A percentile compares a stretch with the other conserved stretches of the same genome.
phyloP scores from a whole-genome alignment of 768 basidiomycete species.

The Pisolithus sp. region DNA sequence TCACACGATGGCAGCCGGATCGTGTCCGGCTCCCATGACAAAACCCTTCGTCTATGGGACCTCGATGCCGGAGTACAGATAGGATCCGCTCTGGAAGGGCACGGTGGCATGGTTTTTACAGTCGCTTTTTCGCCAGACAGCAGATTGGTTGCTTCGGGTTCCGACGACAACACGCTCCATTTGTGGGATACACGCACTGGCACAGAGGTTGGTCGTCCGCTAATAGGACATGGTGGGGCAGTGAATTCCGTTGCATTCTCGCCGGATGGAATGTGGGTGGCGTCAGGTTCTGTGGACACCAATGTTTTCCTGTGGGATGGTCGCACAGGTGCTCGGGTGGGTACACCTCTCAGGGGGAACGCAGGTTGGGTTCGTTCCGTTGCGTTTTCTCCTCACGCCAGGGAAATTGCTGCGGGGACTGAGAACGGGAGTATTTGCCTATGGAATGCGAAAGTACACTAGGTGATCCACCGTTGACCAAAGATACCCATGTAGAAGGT shows the following conservation, averaged over 20 bases:
- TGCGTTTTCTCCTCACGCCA: not conserved
- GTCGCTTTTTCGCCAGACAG: not conserved
- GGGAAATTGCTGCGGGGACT: not conserved
- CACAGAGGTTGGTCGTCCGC: not conserved
- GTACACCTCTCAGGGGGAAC: not conserved
- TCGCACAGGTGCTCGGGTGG: not conserved
- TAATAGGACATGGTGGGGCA: not conserved
- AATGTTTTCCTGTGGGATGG: not conserved
- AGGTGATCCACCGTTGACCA: too few species aligned
- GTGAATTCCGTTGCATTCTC: not conserved
- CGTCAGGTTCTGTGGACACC: not conserved
- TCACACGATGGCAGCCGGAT: not conserved
- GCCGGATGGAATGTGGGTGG: not conserved
- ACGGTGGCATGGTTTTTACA: not conserved
- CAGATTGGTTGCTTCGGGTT: not conserved
- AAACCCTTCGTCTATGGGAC: not conserved
- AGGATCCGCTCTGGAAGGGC: not conserved
- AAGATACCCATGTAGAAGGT: too few species aligned
- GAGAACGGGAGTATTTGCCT: not conserved
- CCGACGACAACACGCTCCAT: not conserved
- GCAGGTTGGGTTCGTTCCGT: not conserved
- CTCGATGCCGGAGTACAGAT: not conserved
- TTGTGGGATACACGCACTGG: constrained; percentile 1
- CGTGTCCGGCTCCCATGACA: not conserved
- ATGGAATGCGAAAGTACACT: not conserved